Evolutionary conservation across 306 rosid species (phyloP), one percentile per base, ranked within the genome.

Genomic region (Rosa persica): DNA sequence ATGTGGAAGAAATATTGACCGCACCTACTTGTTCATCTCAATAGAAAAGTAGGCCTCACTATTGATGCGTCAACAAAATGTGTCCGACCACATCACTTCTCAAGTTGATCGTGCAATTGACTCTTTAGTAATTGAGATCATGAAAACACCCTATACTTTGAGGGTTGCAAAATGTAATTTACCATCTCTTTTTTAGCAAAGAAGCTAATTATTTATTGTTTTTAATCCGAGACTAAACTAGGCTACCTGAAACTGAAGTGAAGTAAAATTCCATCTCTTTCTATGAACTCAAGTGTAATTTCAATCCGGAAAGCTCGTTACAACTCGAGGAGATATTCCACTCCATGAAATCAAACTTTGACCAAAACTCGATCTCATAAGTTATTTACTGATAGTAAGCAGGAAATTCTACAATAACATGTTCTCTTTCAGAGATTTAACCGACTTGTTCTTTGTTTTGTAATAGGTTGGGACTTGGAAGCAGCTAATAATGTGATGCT

Each of bases 401-500:
- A 67, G 48, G 2, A 67, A 66, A 67, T 39, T 67, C 16, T 67
- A 67, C 71, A 67, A 48, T 39, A 71, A 48, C 58, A 60, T 66
- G 71, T n/a, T 15, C 42, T 71, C 3, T 71, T 79, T 76, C 20
- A 39, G 44, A 65, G 70, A 65, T 36, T 65, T 65, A 65, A 65
- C 65, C 55, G 16, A 47, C 36, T 54, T 60, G 54, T 66, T 72
- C 64, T 38, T 44, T 85, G 89, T 89, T 81, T 60, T 86, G 44
- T 79, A 44, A 83, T 76, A 51, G 72, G 79, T 72, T 72, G 67
- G 79, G 84, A 86, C 93, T 77, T 83, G 87, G 93, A 86, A 86
- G 83, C 88, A 81, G 85, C 83, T 61, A 77, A 75, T 87, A 95
- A 88, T 90, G 97, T 88, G 95, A 87, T 83, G 70, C 75, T 85